These are phyloP conservation scores for Mycocentrospora acerina DNA, from an alignment of 2,329 filamentous ascomycete genomes.

Conservation along the genomic window DNA sequence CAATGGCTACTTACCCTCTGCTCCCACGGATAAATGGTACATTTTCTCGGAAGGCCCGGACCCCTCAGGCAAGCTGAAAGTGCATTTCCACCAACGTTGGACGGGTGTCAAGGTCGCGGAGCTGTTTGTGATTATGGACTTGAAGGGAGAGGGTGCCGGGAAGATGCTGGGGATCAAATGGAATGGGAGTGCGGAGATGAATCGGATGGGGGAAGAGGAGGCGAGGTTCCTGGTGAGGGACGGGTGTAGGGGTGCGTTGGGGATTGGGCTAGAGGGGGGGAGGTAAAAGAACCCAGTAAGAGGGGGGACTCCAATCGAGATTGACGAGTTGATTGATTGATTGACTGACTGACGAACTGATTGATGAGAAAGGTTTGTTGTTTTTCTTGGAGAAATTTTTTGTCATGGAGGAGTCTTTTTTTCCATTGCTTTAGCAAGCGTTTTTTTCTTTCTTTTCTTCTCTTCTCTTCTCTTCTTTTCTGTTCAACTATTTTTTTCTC, in stretches of 20 bases:
- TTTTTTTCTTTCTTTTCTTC: too few species aligned
- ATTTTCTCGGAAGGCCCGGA: conserved; percentile 39
- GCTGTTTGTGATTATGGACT: conserved; percentile 37
- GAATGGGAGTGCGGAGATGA: conserved; percentile 30
- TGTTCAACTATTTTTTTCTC: too few species aligned
- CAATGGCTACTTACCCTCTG: conserved; percentile 26
- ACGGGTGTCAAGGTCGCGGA: conserved; percentile 37
- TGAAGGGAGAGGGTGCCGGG: conserved; percentile 37
- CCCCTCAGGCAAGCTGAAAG: conserved; percentile 34
- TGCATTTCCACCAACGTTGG: conserved; percentile 37
- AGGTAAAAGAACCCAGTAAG: too few species aligned
- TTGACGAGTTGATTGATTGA: too few species aligned
- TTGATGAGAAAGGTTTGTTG: too few species aligned
- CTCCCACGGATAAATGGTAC: conserved; percentile 36
- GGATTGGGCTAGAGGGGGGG: conserved; percentile 45
- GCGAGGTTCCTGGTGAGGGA: conserved; percentile 32
- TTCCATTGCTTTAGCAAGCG: too few species aligned
- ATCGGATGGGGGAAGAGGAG: conserved; percentile 29
- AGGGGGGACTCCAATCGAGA: too few species aligned
- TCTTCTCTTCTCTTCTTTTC: too few species aligned
- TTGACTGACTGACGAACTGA: too few species aligned
- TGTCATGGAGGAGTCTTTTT: too few species aligned
- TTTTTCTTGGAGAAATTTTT: too few species aligned
- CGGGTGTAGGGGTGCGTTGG: conserved; percentile 26
- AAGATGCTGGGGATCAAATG: conserved; percentile 40